Evolutionary conservation across 2,329 filamentous ascomycete species (phyloP).

Genomic region (Pleurostoma richardsiae): DNA sequence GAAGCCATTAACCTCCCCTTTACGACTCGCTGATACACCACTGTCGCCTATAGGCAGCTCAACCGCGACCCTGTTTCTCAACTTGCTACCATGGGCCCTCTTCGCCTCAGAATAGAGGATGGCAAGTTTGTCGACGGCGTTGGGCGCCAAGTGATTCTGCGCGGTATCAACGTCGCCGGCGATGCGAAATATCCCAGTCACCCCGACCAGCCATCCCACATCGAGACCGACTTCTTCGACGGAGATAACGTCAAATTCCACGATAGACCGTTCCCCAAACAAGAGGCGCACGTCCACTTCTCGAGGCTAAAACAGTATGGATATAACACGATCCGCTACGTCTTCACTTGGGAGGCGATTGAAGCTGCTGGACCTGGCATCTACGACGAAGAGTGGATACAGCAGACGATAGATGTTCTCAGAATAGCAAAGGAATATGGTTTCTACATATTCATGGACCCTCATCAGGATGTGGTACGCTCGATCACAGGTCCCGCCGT

Average conservation of each 20-base stretch:
- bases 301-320: slow-evolving; percentile 80
- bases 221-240: slow-evolving; percentile 78
- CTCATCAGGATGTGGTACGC: slow-evolving; percentile 91
- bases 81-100: slow-evolving; percentile 55
- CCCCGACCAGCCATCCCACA: slow-evolving; percentile 77
- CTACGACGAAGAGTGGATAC: slow-evolving; percentile 92
- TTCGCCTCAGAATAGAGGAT: slow-evolving; percentile 80
- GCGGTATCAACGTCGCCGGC: slow-evolving; percentile 90
- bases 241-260: slow-evolving; percentile 90
- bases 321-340: slow-evolving; percentile 93
- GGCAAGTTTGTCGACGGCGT: slow-evolving; percentile 76
- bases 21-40: no score
- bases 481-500: background rate
- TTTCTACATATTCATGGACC: slow-evolving; percentile 98
- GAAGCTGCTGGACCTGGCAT: slow-evolving; percentile 84
- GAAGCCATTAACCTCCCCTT: no score
- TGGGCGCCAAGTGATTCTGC: slow-evolving; percentile 79
- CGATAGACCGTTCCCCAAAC: slow-evolving; percentile 73
- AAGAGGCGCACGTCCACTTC: slow-evolving; percentile 84
- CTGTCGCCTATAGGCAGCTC: no score
- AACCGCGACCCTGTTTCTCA: no score
- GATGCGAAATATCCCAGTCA: slow-evolving; percentile 85
- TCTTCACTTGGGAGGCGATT: slow-evolving; percentile 99
- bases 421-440: slow-evolving; percentile 82
- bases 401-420: slow-evolving; percentile 82